Base-by-base conservation (phyloP, 2,329 filamentous ascomycete genomes). In the Lachnellula occidentalis region DNA sequence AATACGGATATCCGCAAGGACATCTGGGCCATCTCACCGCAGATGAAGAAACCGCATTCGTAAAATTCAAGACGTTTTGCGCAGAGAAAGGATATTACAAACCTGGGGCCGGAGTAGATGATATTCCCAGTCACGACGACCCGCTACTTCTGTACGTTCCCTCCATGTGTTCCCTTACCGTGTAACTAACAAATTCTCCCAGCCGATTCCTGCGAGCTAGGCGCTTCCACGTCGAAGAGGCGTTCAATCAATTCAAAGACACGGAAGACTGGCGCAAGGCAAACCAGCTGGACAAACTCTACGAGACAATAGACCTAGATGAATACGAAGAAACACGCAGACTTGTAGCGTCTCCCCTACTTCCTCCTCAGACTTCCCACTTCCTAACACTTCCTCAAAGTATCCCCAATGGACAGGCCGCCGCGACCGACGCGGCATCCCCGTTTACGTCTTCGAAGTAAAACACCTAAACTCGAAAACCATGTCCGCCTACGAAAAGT, bases 401-500 rank as follows among this genome's bases (percentile, higher is more conserved):
- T 96, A 96, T 68, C 91, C 92, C 22, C 90, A 96, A 82, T 96
- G 91, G 88, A 95, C 90, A 19, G 92, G 92, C 53, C 87, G 91
- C 61, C 83, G 92, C 63, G 92, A 96, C 73, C 87, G 84, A 64
- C 87, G 91, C 63, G 92, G 92, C 62, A 96, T 96, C 59, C 92
- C 92, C 7, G 80, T 96, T 63, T 96, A 94, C 72, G 82, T 96
- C 57, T 96, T 88, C 72, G 89, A 95, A 72, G 90, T 96, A 70
- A 82, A 82, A 58, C 83, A 88, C 56, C 80, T 96, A 64, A 88
- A 95, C 74, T 81, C 80, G 68, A 95, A 95, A 74, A 87, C 86
- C 34, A 85, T 96, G 63, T 74, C 83, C 43, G 80, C 83, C 54
- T 95, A 96, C 73, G 88, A 92, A 68, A 88, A 87, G 66, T 74